phyloP scores from a whole-genome alignment of 805 yeast genomes.

The Ogataea pilisensis region DNA sequence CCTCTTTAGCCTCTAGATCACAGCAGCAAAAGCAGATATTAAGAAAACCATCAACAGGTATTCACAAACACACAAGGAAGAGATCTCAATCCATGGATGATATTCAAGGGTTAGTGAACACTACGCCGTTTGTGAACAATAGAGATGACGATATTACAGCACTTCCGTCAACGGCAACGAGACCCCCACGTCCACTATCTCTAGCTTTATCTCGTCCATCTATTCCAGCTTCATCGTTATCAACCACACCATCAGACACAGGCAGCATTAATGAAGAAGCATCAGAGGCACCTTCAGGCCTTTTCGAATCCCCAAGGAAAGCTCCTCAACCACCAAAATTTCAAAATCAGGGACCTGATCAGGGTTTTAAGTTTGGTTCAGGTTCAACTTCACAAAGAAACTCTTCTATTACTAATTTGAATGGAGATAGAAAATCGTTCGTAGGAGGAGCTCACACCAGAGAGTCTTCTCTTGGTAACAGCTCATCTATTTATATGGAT shows the following conservation, averaged over 20 bases:
- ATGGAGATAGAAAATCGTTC: conserved; percentile 9
- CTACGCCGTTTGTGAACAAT: conserved; percentile 1
- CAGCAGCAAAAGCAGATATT: conserved; percentile 4
- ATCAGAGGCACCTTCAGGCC: conserved; percentile 17
- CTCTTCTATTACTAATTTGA: conserved; percentile 3
- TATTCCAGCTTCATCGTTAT: background rate
- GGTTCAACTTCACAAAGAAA: conserved; percentile 15
- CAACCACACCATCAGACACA: conserved; percentile 11
- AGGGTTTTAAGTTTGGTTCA: conserved; percentile 23
- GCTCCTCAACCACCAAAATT: conserved; percentile 64
- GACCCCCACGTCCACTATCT: conserved; percentile 19
- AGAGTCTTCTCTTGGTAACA: conserved; percentile 25
- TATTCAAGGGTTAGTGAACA: conserved; percentile 12
- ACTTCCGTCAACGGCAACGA: background rate
- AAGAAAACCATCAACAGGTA: no score
- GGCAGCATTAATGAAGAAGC: conserved; percentile 5
- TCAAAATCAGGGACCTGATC: conserved; percentile 24
- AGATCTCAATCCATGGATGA: conserved; percentile 51
- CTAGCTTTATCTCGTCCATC: conserved; percentile 14
- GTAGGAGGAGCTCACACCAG: conserved; percentile 23
- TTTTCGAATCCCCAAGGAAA: conserved; percentile 63
- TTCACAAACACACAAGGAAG: conserved; percentile 39
- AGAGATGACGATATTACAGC: background rate
- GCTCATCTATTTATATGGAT: conserved; percentile 44
- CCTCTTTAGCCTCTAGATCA: background rate